Evolutionary conservation across 2,329 filamentous ascomycete genomes (phyloP), one percentile per base, ranked within the genome.

Genomic region (Aaosphaeria pasadenensis): DNA sequence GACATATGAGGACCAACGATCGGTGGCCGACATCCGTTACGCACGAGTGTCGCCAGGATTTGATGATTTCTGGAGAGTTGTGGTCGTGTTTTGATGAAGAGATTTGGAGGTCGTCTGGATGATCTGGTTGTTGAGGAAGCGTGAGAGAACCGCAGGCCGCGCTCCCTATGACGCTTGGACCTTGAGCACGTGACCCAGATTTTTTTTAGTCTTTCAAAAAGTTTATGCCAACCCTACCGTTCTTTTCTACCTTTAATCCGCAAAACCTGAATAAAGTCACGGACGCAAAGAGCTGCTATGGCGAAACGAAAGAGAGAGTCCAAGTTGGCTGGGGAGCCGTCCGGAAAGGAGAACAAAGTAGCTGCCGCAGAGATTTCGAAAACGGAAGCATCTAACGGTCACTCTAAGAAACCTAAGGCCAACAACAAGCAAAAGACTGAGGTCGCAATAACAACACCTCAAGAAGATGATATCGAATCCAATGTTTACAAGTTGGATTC

Each of bases 1-100:
- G 74, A 77, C 75, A 77, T 77, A 71, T 71, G 72, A 73, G 59
- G 55, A 59, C 61, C 56, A 59, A 60, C 58, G 51, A 60, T 56
- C 64, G 56, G 61, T 59, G 68, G 69, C 67, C 72, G 66, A 73
- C 74, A 76, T 76, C 74, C 71, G 74, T 74, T 70, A 69, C 72
- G 69, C 69, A 70, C 66, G 62, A 67, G 63, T 64, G 68, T 58
- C 63, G 67, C 67, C 67, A 66, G 17, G 17, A 64, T 56, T 59
- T 70, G 67, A 66, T 66, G 65, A 57, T 63, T 68, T 69, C 55
- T 52, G 45, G 53, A 53, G 48, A 57, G 59, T 63, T 49, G 56
- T 9, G 24, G 7, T 30, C 24, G 11, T 43, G 53, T 59, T 54
- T 51, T 56, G 51, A 59, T 61, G 60, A 58, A 49, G 38, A 13